Base-by-base conservation (phyloP, 352 stramenopile genomes). In the Pythium rhizo-oryzae region DNA sequence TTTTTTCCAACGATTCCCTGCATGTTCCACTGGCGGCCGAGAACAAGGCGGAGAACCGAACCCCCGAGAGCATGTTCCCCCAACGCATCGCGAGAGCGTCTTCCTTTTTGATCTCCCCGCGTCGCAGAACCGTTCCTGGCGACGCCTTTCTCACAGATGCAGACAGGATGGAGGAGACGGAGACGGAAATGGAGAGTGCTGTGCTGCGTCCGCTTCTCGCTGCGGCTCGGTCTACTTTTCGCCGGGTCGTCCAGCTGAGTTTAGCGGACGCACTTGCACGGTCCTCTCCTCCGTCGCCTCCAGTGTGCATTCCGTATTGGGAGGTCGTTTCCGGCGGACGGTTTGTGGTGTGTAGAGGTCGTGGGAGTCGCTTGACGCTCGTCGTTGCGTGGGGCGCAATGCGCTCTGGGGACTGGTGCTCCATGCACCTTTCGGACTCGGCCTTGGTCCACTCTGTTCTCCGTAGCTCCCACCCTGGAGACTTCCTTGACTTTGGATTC, bases 401-500 rank as follows among this genome's bases (percentile, higher is more conserved):
- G 4, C 12, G 25, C 8, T 12, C 39, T 28, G 35, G 13, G 28
- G 28, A 33, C 28, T 33, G 50, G 54, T 39, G 44, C 19, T 49
- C 18, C 12, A 18, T n/a, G 12, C 23, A 8, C 23, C n/a, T 25
- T 23, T 9, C n/a, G n/a, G 11, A 43, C 49, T 58, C 37, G 59
- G 37, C 7, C 13, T 23, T 35, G n/a, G 37, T 56, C 43, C 62
- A 59, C 46, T 59, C 74, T 66, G 56, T 71, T 64, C 19, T 8
- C 75, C 73, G 85, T 93, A 93, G 82, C 85, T 93, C 85, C 82
- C 85, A 81, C 82, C 85, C 88, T 93, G 85, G 82, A 91, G 82
- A 91, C 85, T 93, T 91, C 82, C 83, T 91, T 93, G 79, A 93
- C 83, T 81, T 82, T 87, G 52, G 51, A 57, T 75, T 12, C 51